Conservation (phyloP, 495 filamentous ascomycete species). For the Acidomyces sp. region DNA sequence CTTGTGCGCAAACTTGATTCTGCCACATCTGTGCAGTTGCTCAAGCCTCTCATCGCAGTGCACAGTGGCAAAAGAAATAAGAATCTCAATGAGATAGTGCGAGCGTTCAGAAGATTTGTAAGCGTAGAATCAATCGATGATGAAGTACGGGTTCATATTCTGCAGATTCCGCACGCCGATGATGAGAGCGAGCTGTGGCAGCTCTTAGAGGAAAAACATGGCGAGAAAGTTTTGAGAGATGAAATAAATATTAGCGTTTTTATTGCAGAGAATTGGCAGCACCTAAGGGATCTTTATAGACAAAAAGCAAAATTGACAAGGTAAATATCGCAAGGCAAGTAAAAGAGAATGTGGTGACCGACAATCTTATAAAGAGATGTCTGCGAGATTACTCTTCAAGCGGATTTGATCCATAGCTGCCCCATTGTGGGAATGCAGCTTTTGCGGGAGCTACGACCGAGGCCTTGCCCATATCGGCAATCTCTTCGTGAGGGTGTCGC, state of each 20-base stretch:
- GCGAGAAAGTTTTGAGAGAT: no score
- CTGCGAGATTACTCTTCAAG: no score
- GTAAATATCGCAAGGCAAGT: no score
- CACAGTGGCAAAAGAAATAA: slow-evolving; percentile 4
- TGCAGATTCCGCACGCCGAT: background rate
- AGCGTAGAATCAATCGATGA: background rate
- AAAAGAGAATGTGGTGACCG: no score
- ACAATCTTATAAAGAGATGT: no score
- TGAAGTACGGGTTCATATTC: background rate
- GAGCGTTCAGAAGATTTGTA: slow-evolving; percentile 10
- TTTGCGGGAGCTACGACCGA: no score
- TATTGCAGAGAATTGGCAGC: no score
- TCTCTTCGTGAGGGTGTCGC: slow-evolving; percentile 33
- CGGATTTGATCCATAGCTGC: no score
- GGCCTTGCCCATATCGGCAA: slow-evolving; percentile 37
- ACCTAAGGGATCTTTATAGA: no score
- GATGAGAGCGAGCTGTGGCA: slow-evolving; percentile 13
- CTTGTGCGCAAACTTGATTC: background rate
- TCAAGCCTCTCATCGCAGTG: slow-evolving; percentile 6
- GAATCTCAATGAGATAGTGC: slow-evolving; percentile 8
- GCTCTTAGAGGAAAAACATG: slow-evolving; percentile 15
- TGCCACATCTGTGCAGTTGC: background rate
- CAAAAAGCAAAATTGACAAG: no score
- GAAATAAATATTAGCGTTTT: no score
- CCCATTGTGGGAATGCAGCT: no score